Evolutionary conservation across 768 basidiomycete species (phyloP).

Genomic region (Tylopilus subfusipes): DNA sequence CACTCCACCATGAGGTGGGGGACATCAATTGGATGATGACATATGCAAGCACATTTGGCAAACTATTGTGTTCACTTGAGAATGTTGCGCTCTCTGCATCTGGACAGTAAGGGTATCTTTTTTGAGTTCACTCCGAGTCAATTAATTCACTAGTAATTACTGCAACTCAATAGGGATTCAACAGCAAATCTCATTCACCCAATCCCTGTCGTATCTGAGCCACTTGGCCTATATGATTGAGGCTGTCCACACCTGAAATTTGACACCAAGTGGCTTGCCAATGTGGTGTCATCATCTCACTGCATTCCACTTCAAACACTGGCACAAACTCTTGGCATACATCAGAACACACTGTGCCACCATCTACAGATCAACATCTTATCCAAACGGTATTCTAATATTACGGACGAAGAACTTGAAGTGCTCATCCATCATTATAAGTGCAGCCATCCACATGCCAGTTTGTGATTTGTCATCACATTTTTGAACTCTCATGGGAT

Average conservation of each 20-base stretch:
- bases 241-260: not conserved
- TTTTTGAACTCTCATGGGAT: slow-evolving; percentile 12
- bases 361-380: not conserved
- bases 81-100: not conserved
- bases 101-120: not conserved
- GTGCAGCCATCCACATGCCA: slow-evolving; percentile 8
- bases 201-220: too few species aligned
- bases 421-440: slow-evolving; percentile 7
- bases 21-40: not conserved
- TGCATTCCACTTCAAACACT: not conserved
- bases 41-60: not conserved
- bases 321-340: not conserved
- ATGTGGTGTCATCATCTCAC: not conserved
- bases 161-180: too few species aligned
- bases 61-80: not conserved
- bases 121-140: too few species aligned
- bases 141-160: not conserved
- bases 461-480: slow-evolving; percentile 16
- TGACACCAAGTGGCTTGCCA: not conserved
- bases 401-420: not conserved
- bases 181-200: too few species aligned
- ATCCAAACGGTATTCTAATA: not conserved
- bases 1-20: slow-evolving; percentile 5
- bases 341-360: not conserved
- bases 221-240: not conserved